phyloP scores from a whole-genome alignment of 2,329 filamentous ascomycete species.

The Macrophomina tecta region DNA sequence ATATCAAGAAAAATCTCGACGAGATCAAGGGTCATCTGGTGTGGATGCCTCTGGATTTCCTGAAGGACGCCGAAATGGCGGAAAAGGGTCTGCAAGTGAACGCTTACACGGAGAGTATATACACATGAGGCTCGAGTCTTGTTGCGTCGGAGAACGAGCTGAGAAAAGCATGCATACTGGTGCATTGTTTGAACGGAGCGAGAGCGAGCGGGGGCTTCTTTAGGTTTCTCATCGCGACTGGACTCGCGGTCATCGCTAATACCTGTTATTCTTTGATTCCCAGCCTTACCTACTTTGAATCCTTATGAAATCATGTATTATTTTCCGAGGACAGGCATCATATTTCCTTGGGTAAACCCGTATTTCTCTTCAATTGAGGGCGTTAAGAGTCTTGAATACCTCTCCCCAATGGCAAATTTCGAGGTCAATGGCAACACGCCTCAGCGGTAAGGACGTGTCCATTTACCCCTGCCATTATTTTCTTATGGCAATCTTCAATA shows the following conservation, averaged over 20 bases:
- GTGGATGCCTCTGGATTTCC: conserved; percentile 91
- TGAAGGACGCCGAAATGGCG: conserved; percentile 85
- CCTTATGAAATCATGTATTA: neutral
- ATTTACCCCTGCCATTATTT: no score
- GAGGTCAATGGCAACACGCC: no score
- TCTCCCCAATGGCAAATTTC: no score
- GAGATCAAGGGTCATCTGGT: conserved; percentile 87
- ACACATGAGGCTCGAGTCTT: conserved; percentile 59
- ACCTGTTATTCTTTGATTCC: neutral
- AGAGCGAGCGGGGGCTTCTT: neutral
- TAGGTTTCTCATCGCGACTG: neutral
- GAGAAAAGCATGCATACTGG: no score
- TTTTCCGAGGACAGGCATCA: no score
- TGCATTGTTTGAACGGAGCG: neutral
- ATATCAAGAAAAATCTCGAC: conserved; percentile 77
- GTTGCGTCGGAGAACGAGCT: neutral
- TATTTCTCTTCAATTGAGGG: no score
- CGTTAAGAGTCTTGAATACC: no score
- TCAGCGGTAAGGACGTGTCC: no score
- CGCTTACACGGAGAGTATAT: conserved; percentile 83
- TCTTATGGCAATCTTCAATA: no score
- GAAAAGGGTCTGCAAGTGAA: conserved; percentile 89
- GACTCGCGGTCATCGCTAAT: neutral
- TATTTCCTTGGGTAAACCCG: no score
- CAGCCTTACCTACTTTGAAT: neutral